Evolutionary conservation across 208 protist species (phyloP), one percentile per base, ranked within the genome.

Genomic region (Polymyxa betae): DNA sequence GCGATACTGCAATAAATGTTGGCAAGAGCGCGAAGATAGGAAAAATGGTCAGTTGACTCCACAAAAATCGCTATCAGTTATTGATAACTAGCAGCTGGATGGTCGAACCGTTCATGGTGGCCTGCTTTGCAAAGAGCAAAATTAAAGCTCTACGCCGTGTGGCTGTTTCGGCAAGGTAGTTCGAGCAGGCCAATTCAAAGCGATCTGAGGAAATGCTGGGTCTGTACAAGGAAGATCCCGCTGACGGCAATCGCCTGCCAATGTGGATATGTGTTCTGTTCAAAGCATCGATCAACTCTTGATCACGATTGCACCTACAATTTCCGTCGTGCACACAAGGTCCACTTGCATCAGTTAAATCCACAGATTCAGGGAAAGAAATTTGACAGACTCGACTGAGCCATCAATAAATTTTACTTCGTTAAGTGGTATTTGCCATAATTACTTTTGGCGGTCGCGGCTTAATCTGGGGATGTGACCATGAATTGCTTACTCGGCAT

Each of bases 301-400:
- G 54, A 66, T 66, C 54, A 66, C 54, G 54, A 66, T 16, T 66
- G 54, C 54, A 66, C 20, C 20, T 66, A 32, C 54, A 66, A 66
- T 29, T 66, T 66, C 54, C 16, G 29, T 16, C 54, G 29, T 16
- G 54, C 54, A 29, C 54, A 66, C 54, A 66, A 66, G 54, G 54
- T 66, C 54, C 20, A 66, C 20, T 29, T 66, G 20, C 54, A 66
- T 29, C 54, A 32, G 54, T 29, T 66, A 29, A 66, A 66, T 29
- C 54, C 54, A 29, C 54, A 66, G 54, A 66, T 66, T 29, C 54
- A 66, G 54, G 54, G 54, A 16, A 66, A 66, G 54, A 66, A 66
- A 66, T 66, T 66, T 29, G 54, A 66, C 54, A 16, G 54, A 16
- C 54, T 66, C 54, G 54, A 66, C 54, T 66, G 54, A 66, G n/a